These are phyloP conservation scores for Simplicillium sp. DNA, from an alignment of 2,329 filamentous ascomycete genomes.

Conservation along the genomic window DNA sequence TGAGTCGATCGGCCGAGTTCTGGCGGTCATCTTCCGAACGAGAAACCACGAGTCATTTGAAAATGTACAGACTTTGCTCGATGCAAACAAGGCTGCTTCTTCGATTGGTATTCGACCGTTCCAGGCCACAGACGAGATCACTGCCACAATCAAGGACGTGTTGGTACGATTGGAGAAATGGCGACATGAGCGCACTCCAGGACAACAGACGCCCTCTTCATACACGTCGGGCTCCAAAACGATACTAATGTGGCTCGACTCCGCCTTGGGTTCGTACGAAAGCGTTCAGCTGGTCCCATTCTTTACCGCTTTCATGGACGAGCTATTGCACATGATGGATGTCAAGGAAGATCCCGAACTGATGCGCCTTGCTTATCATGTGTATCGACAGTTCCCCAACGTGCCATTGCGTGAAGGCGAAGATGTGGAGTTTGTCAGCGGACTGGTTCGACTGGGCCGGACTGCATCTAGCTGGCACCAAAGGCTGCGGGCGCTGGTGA, in stretches of 20 bases:
- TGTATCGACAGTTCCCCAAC: constrained; percentile 93
- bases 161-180: constrained; percentile 77
- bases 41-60: constrained; percentile 91
- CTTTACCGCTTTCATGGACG: constrained; percentile 83
- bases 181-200: constrained; percentile 74
- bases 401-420: constrained; percentile 85
- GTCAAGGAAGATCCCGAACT: constrained; percentile 97
- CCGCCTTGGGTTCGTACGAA: constrained; percentile 81
- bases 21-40: constrained; percentile 82
- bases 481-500: constrained; percentile 85
- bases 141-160: constrained; percentile 59
- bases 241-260: constrained; percentile 89
- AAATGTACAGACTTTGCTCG: constrained; percentile 65
- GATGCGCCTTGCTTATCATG: constrained; percentile 88
- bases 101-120: constrained; percentile 83
- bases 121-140: constrained; percentile 64
- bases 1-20: constrained; percentile 84
- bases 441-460: constrained; percentile 80
- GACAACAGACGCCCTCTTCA: constrained; percentile 84
- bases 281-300: constrained; percentile 86
- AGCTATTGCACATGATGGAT: constrained; percentile 99
- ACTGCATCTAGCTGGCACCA: constrained; percentile 89
- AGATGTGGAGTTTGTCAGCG: constrained; percentile 73
- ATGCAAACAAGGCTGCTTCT: constrained; percentile 68
- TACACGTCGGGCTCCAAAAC: constrained; percentile 97